These are phyloP conservation scores for Leptographium radiaticola DNA, from an alignment of 2,329 filamentous ascomycete genomes.

Conservation along the genomic window DNA sequence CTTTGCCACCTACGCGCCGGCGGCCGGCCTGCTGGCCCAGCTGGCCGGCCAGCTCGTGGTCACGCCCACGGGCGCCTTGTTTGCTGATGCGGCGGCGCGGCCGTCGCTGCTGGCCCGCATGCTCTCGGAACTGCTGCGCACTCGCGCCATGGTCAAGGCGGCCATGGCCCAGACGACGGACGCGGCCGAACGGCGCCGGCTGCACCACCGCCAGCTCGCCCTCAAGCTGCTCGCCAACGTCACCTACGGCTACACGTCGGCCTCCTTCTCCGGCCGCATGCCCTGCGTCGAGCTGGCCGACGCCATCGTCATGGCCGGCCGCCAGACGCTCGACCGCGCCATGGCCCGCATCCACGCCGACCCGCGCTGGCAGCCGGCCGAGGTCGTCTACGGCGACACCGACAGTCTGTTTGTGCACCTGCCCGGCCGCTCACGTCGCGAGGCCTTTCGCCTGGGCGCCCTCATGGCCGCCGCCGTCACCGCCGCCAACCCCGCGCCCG, in stretches of 20 bases:
- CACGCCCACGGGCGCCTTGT: slow-evolving; percentile 94
- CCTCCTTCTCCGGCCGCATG: slow-evolving; percentile 94
- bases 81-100: slow-evolving; percentile 69
- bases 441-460: slow-evolving; percentile 85
- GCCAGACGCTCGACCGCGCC: slow-evolving; percentile 87
- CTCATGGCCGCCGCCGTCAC: slow-evolving; percentile 86
- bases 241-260: slow-evolving; percentile 95
- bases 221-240: slow-evolving; percentile 97
- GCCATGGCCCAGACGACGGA: slow-evolving; percentile 55
- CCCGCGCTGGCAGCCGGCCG: slow-evolving; percentile 67
- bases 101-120: slow-evolving; percentile 92
- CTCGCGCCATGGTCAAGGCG: slow-evolving; percentile 92
- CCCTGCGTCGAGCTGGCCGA: slow-evolving; percentile 96
- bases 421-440: slow-evolving; percentile 70
- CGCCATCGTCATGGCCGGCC: slow-evolving; percentile 90
- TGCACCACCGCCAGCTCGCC: slow-evolving; percentile 85
- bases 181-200: slow-evolving; percentile 65
- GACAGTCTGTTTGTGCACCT: slow-evolving; percentile 89
- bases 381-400: slow-evolving; percentile 96
- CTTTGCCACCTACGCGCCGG: slow-evolving; percentile 73
- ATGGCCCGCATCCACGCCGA: slow-evolving; percentile 87
- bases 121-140: slow-evolving; percentile 90
- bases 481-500: slow-evolving; percentile 73
- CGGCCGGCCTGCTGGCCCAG: slow-evolving; percentile 54
- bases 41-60: slow-evolving; percentile 75